Evolutionary conservation across 495 filamentous ascomycete species (phyloP).

Genomic region (Neurospora sp.): DNA sequence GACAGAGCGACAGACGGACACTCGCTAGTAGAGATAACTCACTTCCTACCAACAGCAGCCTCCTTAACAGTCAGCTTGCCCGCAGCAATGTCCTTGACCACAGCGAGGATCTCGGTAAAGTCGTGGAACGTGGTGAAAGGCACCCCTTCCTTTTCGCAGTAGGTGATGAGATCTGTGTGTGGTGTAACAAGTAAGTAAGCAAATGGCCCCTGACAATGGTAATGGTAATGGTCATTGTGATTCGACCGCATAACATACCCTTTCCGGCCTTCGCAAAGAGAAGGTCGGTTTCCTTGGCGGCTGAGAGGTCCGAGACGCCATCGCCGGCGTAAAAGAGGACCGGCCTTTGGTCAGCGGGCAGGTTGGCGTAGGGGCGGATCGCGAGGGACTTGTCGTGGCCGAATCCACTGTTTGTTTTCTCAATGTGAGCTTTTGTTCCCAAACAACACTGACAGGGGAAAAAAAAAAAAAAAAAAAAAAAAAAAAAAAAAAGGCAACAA

Average conservation of each 20-base stretch:
- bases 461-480: no score
- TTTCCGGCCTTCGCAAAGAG: slow-evolving; percentile 84
- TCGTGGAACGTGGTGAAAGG: slow-evolving; percentile 75
- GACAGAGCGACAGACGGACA: neutral
- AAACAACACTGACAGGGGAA: no score
- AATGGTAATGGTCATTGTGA: neutral
- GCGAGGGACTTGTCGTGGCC: slow-evolving; percentile 90
- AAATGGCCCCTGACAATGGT: neutral
- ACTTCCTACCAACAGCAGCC: slow-evolving; percentile 27
- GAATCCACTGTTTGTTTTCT: slow-evolving; percentile 47
- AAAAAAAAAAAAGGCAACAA: neutral
- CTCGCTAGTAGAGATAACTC: neutral
- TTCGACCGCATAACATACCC: slow-evolving; percentile 42
- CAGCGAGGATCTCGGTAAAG: slow-evolving; percentile 64
- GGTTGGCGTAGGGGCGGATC: slow-evolving; percentile 69
- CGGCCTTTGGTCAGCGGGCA: slow-evolving; percentile 56
- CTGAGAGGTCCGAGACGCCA: slow-evolving; percentile 80
- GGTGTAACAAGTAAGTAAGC: slow-evolving; percentile 4
- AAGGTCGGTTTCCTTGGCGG: slow-evolving; percentile 78
- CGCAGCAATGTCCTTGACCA: slow-evolving; percentile 60
- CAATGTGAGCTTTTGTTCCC: neutral
- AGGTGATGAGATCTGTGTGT: slow-evolving; percentile 62
- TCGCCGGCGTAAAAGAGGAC: slow-evolving; percentile 84
- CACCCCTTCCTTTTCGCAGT: slow-evolving; percentile 64
- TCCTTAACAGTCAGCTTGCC: slow-evolving; percentile 43